These are phyloP conservation scores for Microbotryomycetes sp. DNA, from an alignment of 1,284 basidiomycete species.

Conservation along the genomic window DNA sequence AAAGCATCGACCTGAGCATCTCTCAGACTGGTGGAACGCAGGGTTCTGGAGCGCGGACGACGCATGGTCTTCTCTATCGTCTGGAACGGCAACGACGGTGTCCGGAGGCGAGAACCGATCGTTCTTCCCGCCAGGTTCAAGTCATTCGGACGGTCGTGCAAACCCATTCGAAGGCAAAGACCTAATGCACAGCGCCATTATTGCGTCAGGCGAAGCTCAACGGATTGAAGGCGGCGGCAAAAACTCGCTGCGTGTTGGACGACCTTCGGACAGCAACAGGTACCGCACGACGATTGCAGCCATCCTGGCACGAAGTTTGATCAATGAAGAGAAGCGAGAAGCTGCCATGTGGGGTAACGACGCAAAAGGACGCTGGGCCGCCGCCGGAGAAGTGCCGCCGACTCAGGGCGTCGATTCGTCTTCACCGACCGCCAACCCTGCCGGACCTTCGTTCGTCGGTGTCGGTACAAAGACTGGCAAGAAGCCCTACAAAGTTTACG, in stretches of 20 bases:
- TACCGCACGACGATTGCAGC: conserved; percentile 11
- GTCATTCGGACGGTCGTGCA: not conserved
- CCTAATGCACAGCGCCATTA: conserved; percentile 12
- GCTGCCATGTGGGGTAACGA: conserved; percentile 7
- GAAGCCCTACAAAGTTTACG: conserved; percentile 32
- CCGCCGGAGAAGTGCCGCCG: not conserved
- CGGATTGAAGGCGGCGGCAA: conserved; percentile 14
- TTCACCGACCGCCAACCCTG: not conserved
- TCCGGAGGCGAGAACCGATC: conserved; percentile 1
- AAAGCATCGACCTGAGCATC: not conserved
- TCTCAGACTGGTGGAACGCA: conserved; percentile 11
- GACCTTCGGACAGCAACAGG: conserved; percentile 10
- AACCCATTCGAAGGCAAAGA: conserved; percentile 21
- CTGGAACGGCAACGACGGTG: not conserved
- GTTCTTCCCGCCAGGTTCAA: conserved; percentile 14
- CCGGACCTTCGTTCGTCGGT: conserved; percentile 6
- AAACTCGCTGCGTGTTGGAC: conserved; percentile 8
- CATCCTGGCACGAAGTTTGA: conserved; percentile 17
- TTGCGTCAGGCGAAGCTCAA: conserved; percentile 13
- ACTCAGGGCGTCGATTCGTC: not conserved
- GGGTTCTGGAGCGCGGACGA: conserved; percentile 13
- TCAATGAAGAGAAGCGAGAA: conserved; percentile 13
- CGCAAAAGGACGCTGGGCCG: not conserved
- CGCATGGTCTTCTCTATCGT: conserved; percentile 10
- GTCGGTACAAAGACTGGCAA: conserved; percentile 6